Conservation (phyloP, 1,284 basidiomycete species). For the Tylopilus sp. region DNA sequence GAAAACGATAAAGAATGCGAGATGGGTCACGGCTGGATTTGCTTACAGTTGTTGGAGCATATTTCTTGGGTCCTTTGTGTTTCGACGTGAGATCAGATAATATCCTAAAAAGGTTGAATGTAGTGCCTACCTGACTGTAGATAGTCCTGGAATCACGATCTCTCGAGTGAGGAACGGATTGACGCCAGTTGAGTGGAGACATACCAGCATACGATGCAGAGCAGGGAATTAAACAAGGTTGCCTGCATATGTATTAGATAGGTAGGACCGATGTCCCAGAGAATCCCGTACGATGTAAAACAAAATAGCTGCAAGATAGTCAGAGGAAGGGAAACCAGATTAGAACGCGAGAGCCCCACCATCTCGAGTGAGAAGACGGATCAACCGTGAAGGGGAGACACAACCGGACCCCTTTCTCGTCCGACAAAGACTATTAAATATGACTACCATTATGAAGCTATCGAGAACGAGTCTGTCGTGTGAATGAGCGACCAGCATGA, state of each 20-base stretch:
- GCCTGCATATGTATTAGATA: conserved; percentile 9
- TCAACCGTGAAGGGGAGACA: conserved; percentile 8
- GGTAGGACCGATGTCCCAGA: not conserved
- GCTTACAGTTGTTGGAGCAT: conserved; percentile 14
- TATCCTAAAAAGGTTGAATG: not conserved
- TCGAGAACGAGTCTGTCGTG: conserved; percentile 20
- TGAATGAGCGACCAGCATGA: not conserved
- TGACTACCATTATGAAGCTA: conserved; percentile 1
- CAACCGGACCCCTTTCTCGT: not conserved
- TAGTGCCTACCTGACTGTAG: conserved; percentile 9
- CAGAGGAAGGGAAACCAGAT: not conserved
- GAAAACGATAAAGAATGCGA: not conserved
- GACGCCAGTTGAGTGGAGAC: not conserved
- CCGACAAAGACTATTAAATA: conserved; percentile 9
- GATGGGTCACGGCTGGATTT: not conserved
- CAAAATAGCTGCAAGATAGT: conserved; percentile 8
- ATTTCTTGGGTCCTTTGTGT: conserved; percentile 23
- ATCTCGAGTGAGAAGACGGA: conserved; percentile 19
- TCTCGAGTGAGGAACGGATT: not conserved
- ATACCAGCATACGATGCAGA: conserved; percentile 22
- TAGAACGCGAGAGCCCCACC: conserved; percentile 11
- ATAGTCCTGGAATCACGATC: conserved; percentile 14
- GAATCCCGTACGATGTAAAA: conserved; percentile 21
- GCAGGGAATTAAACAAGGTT: conserved; percentile 14
- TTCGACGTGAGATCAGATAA: not conserved